Evolutionary conservation across 306 rosid genomes (phyloP).

Genomic region (Cucurbita pepo): DNA sequence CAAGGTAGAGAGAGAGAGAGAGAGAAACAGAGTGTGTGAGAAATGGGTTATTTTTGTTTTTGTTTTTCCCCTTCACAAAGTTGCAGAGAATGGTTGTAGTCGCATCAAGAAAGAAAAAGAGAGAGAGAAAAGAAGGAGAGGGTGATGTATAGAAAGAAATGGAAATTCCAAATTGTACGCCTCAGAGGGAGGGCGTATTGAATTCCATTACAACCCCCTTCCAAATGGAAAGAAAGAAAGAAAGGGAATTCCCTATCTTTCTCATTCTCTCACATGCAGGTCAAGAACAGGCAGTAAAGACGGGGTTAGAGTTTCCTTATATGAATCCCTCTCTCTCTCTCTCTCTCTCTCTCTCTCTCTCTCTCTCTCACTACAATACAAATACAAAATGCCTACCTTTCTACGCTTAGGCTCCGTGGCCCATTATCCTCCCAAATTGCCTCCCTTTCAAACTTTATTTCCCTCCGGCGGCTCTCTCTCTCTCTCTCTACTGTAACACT

Average conservation of each 20-base stretch:
- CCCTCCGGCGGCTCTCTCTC: background rate
- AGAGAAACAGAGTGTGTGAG: background rate
- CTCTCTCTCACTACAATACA: background rate
- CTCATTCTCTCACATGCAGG: conserved; percentile 1
- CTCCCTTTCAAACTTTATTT: background rate
- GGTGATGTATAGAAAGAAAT: background rate
- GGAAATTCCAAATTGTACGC: conserved; percentile 10
- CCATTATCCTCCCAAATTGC: background rate
- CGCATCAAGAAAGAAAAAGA: conserved; percentile 9
- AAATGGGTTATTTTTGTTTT: too few relatives aligned
- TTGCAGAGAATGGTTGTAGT: conserved; percentile 6
- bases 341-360: too few relatives aligned
- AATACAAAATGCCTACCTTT: background rate
- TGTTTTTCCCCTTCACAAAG: background rate
- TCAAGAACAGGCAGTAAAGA: conserved; percentile 18
- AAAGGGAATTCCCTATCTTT: background rate
- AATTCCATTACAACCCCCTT: background rate
- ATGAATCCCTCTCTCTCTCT: background rate
- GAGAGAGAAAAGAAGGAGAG: background rate
- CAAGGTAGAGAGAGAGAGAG: background rate
- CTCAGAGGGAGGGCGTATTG: background rate
- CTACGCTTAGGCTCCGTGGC: background rate
- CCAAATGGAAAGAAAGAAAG: background rate
- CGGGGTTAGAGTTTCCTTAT: conserved; percentile 7
- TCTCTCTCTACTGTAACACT: background rate